Evolutionary conservation across 1,284 basidiomycete species (phyloP).

Genomic region (Pterulicium gracile): DNA sequence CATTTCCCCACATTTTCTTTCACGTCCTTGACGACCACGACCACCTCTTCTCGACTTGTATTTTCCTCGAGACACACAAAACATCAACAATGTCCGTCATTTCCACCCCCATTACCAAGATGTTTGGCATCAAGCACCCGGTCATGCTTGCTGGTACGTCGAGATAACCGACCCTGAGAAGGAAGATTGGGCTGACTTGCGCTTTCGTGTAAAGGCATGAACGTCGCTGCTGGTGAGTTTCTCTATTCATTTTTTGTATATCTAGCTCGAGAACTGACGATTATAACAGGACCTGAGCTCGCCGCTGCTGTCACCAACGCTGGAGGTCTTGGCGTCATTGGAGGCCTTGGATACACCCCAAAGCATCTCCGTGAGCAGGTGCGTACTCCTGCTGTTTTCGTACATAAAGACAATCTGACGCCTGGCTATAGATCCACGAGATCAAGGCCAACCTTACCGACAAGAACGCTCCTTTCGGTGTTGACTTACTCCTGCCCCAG

Average conservation of each 20-base stretch:
- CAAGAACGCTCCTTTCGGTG: slow-evolving; percentile 73
- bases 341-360: slow-evolving; percentile 74
- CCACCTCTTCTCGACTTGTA: too few species aligned
- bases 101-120: slow-evolving; percentile 69
- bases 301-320: slow-evolving; percentile 58
- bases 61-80: too few species aligned
- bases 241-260: too few species aligned
- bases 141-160: slow-evolving; percentile 67
- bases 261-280: too few species aligned
- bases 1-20: too few species aligned
- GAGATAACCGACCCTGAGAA: slow-evolving; percentile 1
- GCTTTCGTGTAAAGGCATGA: slow-evolving; percentile 49
- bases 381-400: slow-evolving; percentile 10
- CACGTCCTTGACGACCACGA: too few species aligned
- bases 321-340: slow-evolving; percentile 81
- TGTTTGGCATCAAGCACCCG: slow-evolving; percentile 83
- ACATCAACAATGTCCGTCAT: slow-evolving; percentile 52
- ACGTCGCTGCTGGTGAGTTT: slow-evolving; percentile 51
- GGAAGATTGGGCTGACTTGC: slow-evolving; percentile 8
- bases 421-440: slow-evolving; percentile 45
- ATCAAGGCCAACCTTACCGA: slow-evolving; percentile 63
- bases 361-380: slow-evolving; percentile 65
- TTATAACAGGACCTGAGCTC: slow-evolving; percentile 60
- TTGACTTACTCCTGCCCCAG: slow-evolving; percentile 78
- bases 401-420: slow-evolving; percentile 3